phyloP scores from a whole-genome alignment of 1,284 basidiomycete species.

The Ganoderma sinense region DNA sequence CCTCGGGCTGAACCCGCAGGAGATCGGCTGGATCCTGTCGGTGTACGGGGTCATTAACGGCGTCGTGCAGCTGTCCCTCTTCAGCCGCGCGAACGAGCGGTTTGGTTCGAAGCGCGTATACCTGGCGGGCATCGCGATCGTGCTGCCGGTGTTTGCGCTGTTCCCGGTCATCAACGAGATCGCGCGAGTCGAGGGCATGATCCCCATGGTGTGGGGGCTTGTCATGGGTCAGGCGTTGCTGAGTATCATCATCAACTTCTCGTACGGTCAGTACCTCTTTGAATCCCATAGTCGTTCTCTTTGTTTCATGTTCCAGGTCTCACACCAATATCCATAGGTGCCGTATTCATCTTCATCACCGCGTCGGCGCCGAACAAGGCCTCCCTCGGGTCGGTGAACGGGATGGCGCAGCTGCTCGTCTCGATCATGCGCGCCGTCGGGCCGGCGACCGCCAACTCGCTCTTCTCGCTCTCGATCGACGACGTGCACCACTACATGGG shows the following conservation, averaged over 20 bases:
- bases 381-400: slow-evolving; percentile 60
- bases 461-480: slow-evolving; percentile 49
- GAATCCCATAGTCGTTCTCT: neutral
- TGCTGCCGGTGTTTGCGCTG: slow-evolving; percentile 57
- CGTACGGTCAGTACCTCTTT: slow-evolving; percentile 54
- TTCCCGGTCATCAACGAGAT: slow-evolving; percentile 64
- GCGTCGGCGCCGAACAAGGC: slow-evolving; percentile 44
- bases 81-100: slow-evolving; percentile 55
- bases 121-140: slow-evolving; percentile 53
- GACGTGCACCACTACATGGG: slow-evolving; percentile 53
- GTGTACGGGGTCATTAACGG: slow-evolving; percentile 62
- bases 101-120: slow-evolving; percentile 62
- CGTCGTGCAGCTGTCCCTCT: slow-evolving; percentile 60
- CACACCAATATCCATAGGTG: slow-evolving; percentile 46
- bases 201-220: slow-evolving; percentile 52
- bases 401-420: slow-evolving; percentile 61
- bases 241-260: slow-evolving; percentile 58
- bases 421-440: slow-evolving; percentile 62
- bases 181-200: slow-evolving; percentile 50
- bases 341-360: slow-evolving; percentile 62
- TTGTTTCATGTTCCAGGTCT: neutral
- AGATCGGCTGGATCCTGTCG: slow-evolving; percentile 41
- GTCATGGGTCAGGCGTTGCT: slow-evolving; percentile 57
- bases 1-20: slow-evolving; percentile 52
- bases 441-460: slow-evolving; percentile 50